Percentiles rank a stretch among this genome's conserved stretches.
phyloP scores from a whole-genome alignment of 2,329 filamentous ascomycete genomes.

The Xylaria polymorpha region DNA sequence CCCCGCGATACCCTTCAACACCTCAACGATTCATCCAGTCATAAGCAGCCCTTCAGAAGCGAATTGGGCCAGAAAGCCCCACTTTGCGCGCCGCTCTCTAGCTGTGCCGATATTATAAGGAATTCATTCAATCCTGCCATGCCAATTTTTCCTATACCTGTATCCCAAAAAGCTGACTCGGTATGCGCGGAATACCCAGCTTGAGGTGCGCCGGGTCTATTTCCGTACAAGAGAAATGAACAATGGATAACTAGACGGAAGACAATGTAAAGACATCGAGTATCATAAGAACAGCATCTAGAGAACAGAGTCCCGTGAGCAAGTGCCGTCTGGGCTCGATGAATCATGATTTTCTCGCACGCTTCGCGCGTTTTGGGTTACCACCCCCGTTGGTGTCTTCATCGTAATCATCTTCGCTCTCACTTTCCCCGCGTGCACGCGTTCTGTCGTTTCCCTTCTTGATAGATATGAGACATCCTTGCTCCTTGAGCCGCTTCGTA shows the following conservation, averaged over 20 bases:
- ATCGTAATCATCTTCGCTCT: conserved; percentile 59
- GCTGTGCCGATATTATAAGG: conserved; percentile 27
- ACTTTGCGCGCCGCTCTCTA: conserved; percentile 31
- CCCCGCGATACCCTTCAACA: conserved; percentile 17
- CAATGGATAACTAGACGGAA: conserved; percentile 1
- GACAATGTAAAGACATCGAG: conserved; percentile 5
- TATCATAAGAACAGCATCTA: conserved; percentile 1
- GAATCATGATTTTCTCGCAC: conserved; percentile 45
- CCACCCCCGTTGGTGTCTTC: conserved; percentile 50
- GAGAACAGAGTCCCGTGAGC: not conserved
- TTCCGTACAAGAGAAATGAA: conserved; percentile 7
- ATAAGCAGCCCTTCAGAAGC: conserved; percentile 20
- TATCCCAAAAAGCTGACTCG: conserved; percentile 25
- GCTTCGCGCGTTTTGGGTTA: conserved; percentile 42
- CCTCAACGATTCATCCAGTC: conserved; percentile 21
- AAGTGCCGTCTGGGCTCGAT: not conserved
- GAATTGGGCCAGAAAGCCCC: conserved; percentile 17
- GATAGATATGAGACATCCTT: conserved; percentile 85
- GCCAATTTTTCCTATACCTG: conserved; percentile 34
- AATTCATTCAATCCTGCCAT: conserved; percentile 24
- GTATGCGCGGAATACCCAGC: conserved; percentile 11
- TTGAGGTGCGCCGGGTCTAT: not conserved
- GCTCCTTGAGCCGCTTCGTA: conserved; percentile 78
- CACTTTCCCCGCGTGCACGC: conserved; percentile 56
- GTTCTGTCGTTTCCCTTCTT: conserved; percentile 84